Base-by-base conservation (phyloP, 345 rosid species). In the Melaleuca alternifolia region DNA sequence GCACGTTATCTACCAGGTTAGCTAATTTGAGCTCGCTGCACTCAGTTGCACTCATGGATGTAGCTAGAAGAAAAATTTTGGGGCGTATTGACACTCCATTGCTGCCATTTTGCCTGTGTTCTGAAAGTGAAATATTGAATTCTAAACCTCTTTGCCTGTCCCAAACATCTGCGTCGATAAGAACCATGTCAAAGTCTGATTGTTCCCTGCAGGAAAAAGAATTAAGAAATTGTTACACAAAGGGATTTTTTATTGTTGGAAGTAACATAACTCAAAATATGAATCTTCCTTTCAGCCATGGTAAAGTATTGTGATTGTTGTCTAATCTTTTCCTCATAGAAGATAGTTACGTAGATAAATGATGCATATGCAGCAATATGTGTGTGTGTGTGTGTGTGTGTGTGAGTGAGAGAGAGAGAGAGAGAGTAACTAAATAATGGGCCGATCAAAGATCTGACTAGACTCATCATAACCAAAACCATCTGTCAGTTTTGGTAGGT, bases 131-230 rank as follows among this genome's bases (percentile, higher is more conserved):
- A 76, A 75, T 86, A 13, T 85, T 86, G 83, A 92, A 89, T 85
- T 84, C 84, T 87, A 85, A 26, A 82, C 88, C 91, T 48, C 84
- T 87, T 91, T 96, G 91, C 87, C 90, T 88, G 86, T 93, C 88
- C 98, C 98, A 97, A 23, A 88, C 90, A 83, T 97, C 98, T 90
- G 92, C 91, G 91, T 96, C 99, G 7, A 95, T 88, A 79, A 97
- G 92, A 89, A 97, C 84, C 94, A 96, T 83, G 46, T 88, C 88
- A 85, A 92, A 88, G 84, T 89, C 87, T n/a, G 65, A 87, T 61
- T 10, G 82, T 56, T 83, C 85, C 54, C 98, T 94, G 94, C 53
- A 59, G 86, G 50, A 84, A 41, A 75, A 37, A 53, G 28, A 84
- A 71, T 37, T 24, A 71, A 71, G 81, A 71, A 71, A 37, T 71